Evolutionary conservation across 371 early-diverging fungal species (phyloP).

Genomic region (Scutellospora calospora): DNA sequence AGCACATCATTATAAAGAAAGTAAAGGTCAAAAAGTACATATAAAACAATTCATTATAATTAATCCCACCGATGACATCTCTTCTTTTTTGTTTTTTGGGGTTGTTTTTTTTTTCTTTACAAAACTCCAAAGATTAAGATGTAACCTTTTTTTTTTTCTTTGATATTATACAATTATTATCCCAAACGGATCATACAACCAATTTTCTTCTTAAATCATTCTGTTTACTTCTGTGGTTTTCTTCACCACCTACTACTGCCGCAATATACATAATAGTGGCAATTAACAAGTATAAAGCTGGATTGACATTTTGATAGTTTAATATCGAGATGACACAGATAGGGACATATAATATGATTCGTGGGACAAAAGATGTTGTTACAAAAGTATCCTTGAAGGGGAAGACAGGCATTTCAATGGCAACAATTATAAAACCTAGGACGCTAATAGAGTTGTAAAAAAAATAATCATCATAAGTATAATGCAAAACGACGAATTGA

Average conservation of each 20-base stretch:
- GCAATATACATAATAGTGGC: conserved; percentile 16
- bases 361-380: background rate
- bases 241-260: background rate
- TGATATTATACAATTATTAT: too few relatives aligned
- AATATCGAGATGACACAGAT: conserved; percentile 2
- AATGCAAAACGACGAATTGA: background rate
- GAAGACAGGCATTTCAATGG: conserved; percentile 24
- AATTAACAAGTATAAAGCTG: conserved; percentile 28
- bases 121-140: too few relatives aligned
- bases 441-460: background rate
- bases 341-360: conserved; percentile 11
- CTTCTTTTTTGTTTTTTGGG: too few relatives aligned
- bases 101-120: too few relatives aligned
- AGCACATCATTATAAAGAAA: too few relatives aligned
- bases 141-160: too few relatives aligned
- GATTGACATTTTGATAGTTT: conserved; percentile 44
- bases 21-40: too few relatives aligned
- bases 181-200: too few relatives aligned
- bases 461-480: background rate
- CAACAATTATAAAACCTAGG: conserved; percentile 7
- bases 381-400: conserved; percentile 9
- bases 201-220: too few relatives aligned
- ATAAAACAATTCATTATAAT: too few relatives aligned
- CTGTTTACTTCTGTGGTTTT: background rate
- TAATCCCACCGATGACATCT: too few relatives aligned